phyloP scores from a whole-genome alignment of 2,329 filamentous ascomycete genomes.

The Penicillium carneum region DNA sequence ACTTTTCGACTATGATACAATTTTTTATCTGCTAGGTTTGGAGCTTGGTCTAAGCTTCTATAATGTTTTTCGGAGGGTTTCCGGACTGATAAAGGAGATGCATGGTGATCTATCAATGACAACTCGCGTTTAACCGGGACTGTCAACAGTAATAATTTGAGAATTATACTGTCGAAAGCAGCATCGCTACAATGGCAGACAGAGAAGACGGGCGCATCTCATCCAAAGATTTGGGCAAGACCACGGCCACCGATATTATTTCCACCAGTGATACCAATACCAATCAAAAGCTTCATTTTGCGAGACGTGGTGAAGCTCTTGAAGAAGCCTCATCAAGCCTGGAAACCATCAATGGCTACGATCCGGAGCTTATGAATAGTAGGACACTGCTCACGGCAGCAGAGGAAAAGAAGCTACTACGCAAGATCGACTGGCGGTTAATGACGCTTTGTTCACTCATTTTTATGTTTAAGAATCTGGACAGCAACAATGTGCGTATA shows the following conservation, averaged over 20 bases:
- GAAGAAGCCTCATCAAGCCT: slow-evolving; percentile 20
- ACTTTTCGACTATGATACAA: slow-evolving; percentile 19
- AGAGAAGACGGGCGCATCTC: not conserved
- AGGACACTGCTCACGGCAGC: slow-evolving; percentile 47
- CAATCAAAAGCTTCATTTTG: slow-evolving; percentile 30
- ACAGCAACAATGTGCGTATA: slow-evolving; percentile 40
- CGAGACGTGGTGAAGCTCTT: slow-evolving; percentile 28
- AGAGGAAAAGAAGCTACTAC: slow-evolving; percentile 57
- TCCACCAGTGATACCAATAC: slow-evolving; percentile 1
- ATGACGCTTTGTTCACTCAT: slow-evolving; percentile 52
- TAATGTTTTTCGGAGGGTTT: slow-evolving; percentile 14
- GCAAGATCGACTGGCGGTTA: slow-evolving; percentile 54
- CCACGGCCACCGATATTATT: slow-evolving; percentile 11
- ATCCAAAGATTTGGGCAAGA: slow-evolving; percentile 9
- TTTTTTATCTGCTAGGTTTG: not conserved
- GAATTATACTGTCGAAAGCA: not conserved
- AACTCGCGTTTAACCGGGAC: not conserved
- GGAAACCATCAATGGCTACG: slow-evolving; percentile 39
- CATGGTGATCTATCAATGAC: not conserved
- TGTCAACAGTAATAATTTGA: not conserved
- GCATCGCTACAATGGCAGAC: slow-evolving; percentile 3
- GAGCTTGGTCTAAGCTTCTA: not conserved
- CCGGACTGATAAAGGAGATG: not conserved
- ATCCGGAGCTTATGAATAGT: slow-evolving; percentile 43
- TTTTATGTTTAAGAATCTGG: slow-evolving; percentile 43